Percentiles rank a stretch among this genome's conserved stretches.
Conservation (phyloP, 75 land plant species). For the Sequoia sempervirens region DNA sequence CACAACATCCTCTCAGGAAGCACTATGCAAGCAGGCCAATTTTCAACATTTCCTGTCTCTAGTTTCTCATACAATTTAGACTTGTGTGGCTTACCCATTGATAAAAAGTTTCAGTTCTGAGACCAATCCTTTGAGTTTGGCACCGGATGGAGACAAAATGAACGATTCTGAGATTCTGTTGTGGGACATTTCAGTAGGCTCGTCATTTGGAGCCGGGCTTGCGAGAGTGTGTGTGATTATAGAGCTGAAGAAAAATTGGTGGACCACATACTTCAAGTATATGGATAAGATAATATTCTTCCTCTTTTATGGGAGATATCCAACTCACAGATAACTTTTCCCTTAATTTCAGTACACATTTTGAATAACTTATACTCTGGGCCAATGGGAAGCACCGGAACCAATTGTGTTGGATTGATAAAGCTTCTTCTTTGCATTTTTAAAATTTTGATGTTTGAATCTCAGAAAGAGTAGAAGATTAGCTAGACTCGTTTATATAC, state of each 20-base stretch:
- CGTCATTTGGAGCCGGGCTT: background rate
- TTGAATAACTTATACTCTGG: background rate
- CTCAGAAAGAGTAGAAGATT: background rate
- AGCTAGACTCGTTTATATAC: background rate
- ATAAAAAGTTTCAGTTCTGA: background rate
- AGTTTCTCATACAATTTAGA: slow-evolving; percentile 11
- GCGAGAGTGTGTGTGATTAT: background rate
- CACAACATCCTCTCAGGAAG: slow-evolving; percentile 14
- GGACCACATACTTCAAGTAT: background rate
- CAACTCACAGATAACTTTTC: background rate
- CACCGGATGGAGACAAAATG: background rate
- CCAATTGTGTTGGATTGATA: background rate
- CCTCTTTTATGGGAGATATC: background rate
- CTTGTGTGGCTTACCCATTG: slow-evolving; percentile 43
- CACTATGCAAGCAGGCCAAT: slow-evolving; percentile 13
- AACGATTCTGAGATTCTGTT: background rate
- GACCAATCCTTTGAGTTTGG: background rate
- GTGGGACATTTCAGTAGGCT: background rate
- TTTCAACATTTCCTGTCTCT: slow-evolving; percentile 5
- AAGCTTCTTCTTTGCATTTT: background rate
- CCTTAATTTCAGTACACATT: background rate
- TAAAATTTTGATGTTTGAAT: background rate
- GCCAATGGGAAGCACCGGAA: background rate
- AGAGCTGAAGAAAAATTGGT: background rate
- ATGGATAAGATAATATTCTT: background rate